These are phyloP conservation scores for Solanum habrochaites DNA, from an alignment of 257 asterid species.

Conservation along the genomic window DNA sequence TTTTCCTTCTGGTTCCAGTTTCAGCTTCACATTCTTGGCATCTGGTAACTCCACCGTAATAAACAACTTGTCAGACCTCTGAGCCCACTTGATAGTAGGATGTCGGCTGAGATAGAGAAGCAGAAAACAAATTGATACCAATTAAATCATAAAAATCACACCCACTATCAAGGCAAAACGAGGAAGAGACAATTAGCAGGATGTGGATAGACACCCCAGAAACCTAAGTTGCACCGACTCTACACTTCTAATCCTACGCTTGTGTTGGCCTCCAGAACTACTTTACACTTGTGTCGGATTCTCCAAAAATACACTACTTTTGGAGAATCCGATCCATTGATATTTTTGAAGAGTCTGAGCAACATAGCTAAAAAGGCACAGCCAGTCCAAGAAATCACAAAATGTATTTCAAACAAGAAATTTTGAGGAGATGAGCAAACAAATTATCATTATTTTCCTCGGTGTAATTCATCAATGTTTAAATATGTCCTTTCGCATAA, in stretches of 20 bases:
- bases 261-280: too few relatives aligned
- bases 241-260: not conserved
- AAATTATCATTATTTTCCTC: not conserved
- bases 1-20: slow-evolving; percentile 64
- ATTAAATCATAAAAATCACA: not conserved
- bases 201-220: not conserved
- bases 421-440: not conserved
- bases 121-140: not conserved
- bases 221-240: rapidly evolving
- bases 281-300: not conserved
- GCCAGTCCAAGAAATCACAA: not conserved
- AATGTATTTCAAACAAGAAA: not conserved
- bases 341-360: not conserved
- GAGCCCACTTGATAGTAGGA: slow-evolving; percentile 65
- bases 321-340: not conserved
- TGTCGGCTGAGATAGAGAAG: slow-evolving; percentile 31
- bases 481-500: not conserved
- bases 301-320: not conserved
- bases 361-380: not conserved
- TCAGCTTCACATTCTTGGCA: slow-evolving; percentile 56
- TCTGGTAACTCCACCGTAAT: slow-evolving; percentile 64
- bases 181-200: not conserved
- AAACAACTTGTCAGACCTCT: slow-evolving; percentile 43
- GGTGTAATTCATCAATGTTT: not conserved
- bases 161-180: not conserved